Evolutionary conservation across 1,284 basidiomycete genomes (phyloP).

Genomic region (Rhodotorula sp.): DNA sequence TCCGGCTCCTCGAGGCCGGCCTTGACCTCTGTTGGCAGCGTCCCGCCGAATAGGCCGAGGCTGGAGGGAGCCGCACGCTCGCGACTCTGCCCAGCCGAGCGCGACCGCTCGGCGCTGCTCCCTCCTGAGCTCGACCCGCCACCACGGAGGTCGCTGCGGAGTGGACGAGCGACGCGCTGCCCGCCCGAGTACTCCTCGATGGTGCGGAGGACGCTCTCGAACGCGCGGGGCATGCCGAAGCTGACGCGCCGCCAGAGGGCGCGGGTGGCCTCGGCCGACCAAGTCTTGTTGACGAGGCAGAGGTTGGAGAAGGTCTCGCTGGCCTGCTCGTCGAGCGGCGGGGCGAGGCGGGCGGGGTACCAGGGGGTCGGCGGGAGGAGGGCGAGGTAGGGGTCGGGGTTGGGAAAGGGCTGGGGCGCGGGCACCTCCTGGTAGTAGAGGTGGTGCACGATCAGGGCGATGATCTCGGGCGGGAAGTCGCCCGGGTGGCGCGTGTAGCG

Average conservation of each 20-base stretch:
- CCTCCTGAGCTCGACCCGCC: background rate
- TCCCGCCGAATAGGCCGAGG: background rate
- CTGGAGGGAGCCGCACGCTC: background rate
- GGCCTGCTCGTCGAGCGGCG: slow-evolving; percentile 21
- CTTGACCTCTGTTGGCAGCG: background rate
- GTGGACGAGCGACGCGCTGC: slow-evolving; percentile 12
- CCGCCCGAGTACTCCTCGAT: slow-evolving; percentile 36
- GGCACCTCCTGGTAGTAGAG: slow-evolving; percentile 30
- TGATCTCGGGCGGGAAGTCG: slow-evolving; percentile 40
- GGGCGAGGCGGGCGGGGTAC: slow-evolving; percentile 13
- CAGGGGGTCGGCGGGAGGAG: slow-evolving; percentile 16
- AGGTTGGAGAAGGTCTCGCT: slow-evolving; percentile 16
- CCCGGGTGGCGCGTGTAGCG: slow-evolving; percentile 19
- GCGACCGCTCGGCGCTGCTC: slow-evolving; percentile 6
- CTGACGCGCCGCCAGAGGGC: slow-evolving; percentile 36
- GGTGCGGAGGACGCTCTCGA: slow-evolving; percentile 34
- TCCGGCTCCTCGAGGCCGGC: no score
- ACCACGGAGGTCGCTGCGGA: slow-evolving; percentile 1
- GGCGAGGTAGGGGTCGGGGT: slow-evolving; percentile 35
- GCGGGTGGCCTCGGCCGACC: slow-evolving; percentile 34
- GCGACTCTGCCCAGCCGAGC: background rate
- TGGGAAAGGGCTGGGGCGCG: slow-evolving; percentile 27
- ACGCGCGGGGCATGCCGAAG: slow-evolving; percentile 38
- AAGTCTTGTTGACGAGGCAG: slow-evolving; percentile 31
- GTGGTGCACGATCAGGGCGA: slow-evolving; percentile 39